Evolutionary conservation across 1,284 basidiomycete species (phyloP).

Genomic region (Leccinum huronense): DNA sequence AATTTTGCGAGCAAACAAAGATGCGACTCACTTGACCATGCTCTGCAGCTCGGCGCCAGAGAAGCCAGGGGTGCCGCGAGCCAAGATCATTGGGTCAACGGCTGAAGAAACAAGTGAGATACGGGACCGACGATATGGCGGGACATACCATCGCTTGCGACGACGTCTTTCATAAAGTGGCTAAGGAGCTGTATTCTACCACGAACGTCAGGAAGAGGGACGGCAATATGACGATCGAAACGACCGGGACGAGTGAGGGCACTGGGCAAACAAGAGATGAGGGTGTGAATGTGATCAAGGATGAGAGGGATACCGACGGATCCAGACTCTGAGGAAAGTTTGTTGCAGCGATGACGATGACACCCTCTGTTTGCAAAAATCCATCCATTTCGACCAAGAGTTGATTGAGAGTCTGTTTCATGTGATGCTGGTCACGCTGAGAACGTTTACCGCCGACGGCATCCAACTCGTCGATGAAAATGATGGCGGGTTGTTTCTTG

Average conservation of each 20-base stretch:
- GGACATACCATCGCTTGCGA: slow-evolving; percentile 54
- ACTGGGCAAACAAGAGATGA: slow-evolving; percentile 42
- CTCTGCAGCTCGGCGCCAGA: slow-evolving; percentile 93
- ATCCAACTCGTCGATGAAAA: slow-evolving; percentile 93
- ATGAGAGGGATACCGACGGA: slow-evolving; percentile 51
- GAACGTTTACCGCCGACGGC: slow-evolving; percentile 93
- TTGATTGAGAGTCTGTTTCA: slow-evolving; percentile 93
- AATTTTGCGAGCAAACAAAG: background rate
- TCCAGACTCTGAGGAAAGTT: slow-evolving; percentile 94
- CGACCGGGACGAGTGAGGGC: slow-evolving; percentile 91
- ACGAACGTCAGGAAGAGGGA: slow-evolving; percentile 84
- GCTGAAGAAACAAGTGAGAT: slow-evolving; percentile 39
- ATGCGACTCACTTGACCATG: slow-evolving; percentile 76
- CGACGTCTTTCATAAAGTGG: slow-evolving; percentile 85
- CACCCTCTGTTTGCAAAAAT: slow-evolving; percentile 86
- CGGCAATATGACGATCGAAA: slow-evolving; percentile 89
- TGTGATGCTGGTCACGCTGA: slow-evolving; percentile 83
- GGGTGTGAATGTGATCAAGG: slow-evolving; percentile 5
- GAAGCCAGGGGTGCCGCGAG: slow-evolving; percentile 88
- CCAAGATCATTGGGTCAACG: slow-evolving; percentile 82
- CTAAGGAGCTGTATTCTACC: slow-evolving; percentile 86
- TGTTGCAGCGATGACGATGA: slow-evolving; percentile 93
- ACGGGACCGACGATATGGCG: slow-evolving; percentile 3
- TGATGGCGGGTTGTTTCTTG: slow-evolving; percentile 92
- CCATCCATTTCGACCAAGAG: slow-evolving; percentile 94